Evolutionary conservation across 129 eudicot genomes (phyloP), one percentile per base, ranked within the genome.

Genomic region (Pittosporum tobira): DNA sequence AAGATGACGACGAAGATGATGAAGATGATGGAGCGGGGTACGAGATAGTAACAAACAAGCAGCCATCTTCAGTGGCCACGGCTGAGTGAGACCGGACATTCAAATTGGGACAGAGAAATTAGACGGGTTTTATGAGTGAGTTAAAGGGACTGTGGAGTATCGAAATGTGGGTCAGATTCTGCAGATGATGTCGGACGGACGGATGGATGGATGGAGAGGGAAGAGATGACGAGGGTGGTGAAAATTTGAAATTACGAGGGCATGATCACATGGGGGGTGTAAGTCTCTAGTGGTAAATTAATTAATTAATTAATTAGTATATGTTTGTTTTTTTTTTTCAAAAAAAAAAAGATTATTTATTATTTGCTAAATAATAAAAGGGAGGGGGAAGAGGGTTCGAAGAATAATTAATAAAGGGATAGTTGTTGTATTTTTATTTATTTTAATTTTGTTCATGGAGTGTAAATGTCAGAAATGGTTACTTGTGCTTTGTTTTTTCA

Each of bases 41-140:
- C 21, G 79, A 78, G 53, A 60, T 78, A 1, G 74, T 78, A 6
- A 54, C 83, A 25, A 78, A 58, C 57, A 77, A 71, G 26, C 73
- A 43, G 56, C 70, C 77, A 55, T 25, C 77, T 48, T 57, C 74
- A 51, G 61, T 66, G 60, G 48, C 66, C 1, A 59, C 59, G 2
- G 10, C 62, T 40, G 37, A 34, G 34, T 22, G 18, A 18, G 58
- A 10, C n/a, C n/a, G n/a, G n/a, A n/a, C n/a, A n/a, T n/a, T n/a
- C n/a, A n/a, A n/a, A n/a, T n/a, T n/a, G n/a, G 23, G 64, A 67
- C 54, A 38, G 43, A 53, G 29, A 13, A 16, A 23, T 48, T 48
- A 59, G 66, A 55, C 7, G 40, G 40, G 2, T 8, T 34, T 34
- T 34, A 6, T 34, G 31, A 58, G 34, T 11, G n/a, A 3, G 54